A percentile compares a stretch with the other conserved stretches of the same genome.
Conservation (phyloP, 495 filamentous ascomycete species). For the Podospora pseudopauciseta region DNA sequence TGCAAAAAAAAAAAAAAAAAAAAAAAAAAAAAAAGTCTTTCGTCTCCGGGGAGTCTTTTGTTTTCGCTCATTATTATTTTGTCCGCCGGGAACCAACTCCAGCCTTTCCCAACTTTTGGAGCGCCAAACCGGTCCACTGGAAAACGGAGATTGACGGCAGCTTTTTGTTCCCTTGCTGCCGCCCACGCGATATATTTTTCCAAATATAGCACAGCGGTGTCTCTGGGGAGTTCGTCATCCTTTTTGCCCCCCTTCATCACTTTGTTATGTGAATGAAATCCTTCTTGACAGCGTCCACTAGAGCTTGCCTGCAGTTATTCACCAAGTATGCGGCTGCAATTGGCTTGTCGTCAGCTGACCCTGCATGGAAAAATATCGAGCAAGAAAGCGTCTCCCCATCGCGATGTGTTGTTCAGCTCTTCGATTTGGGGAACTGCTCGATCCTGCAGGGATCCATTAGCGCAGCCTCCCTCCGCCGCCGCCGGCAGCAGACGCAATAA, state of each 20-base stretch:
- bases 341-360: background rate
- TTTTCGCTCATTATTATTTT: background rate
- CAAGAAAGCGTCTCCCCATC: background rate
- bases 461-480: background rate
- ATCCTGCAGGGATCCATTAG: slow-evolving; percentile 6
- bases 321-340: background rate
- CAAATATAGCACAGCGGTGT: slow-evolving; percentile 7
- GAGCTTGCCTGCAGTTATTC: background rate
- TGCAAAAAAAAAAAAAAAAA: too few relatives aligned
- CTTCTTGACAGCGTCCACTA: background rate
- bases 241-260: slow-evolving; percentile 7
- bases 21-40: too few relatives aligned
- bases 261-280: background rate
- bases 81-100: background rate
- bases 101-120: background rate
- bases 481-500: background rate
- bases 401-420: background rate
- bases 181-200: slow-evolving; percentile 7
- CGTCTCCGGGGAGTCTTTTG: too few relatives aligned
- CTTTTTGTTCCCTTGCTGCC: slow-evolving; percentile 1
- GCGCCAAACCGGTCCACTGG: background rate
- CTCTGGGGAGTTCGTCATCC: slow-evolving; percentile 3
- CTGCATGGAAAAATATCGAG: background rate
- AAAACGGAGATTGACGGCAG: background rate
- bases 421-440: slow-evolving; percentile 1